Evolutionary conservation across 208 protist species (phyloP).

Genomic region (Leptomonas pyrrhocoris): DNA sequence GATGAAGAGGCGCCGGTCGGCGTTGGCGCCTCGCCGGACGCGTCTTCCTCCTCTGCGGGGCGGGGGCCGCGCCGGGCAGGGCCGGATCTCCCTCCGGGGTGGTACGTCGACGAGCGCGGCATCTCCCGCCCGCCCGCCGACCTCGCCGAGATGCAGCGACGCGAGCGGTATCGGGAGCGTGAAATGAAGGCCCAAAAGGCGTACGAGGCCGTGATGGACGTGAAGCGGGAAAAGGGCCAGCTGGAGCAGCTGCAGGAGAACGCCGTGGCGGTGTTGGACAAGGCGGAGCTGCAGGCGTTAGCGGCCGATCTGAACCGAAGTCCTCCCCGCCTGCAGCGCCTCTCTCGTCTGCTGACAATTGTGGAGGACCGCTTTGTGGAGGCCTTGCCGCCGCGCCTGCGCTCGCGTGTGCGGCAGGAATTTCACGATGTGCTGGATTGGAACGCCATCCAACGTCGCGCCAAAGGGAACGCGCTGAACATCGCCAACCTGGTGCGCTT

Average conservation of each 20-base stretch:
- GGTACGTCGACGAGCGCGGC: slow-evolving; percentile 70
- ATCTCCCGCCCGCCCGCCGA: slow-evolving; percentile 58
- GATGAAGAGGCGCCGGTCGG: slow-evolving; percentile 40
- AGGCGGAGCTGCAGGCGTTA: slow-evolving; percentile 55
- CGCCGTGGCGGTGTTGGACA: slow-evolving; percentile 38
- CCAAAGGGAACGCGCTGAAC: slow-evolving; percentile 40
- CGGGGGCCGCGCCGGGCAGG: slow-evolving; percentile 27
- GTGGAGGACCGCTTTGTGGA: slow-evolving; percentile 68
- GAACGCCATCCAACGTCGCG: slow-evolving; percentile 53
- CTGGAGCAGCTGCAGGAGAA: slow-evolving; percentile 24
- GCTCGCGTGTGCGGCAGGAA: slow-evolving; percentile 62
- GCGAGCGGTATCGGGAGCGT: slow-evolving; percentile 53
- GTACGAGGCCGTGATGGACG: slow-evolving; percentile 66
- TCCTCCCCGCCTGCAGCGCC: slow-evolving; percentile 40
- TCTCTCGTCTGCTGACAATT: slow-evolving; percentile 55
- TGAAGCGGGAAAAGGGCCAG: slow-evolving; percentile 34
- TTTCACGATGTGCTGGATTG: slow-evolving; percentile 82
- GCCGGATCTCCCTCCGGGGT: slow-evolving; percentile 67
- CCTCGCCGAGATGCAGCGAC: slow-evolving; percentile 33
- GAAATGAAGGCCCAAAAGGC: slow-evolving; percentile 78
- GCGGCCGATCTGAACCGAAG: slow-evolving; percentile 59
- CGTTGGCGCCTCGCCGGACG: neutral
- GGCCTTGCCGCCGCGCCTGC: slow-evolving; percentile 68
- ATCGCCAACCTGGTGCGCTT: slow-evolving; percentile 68
- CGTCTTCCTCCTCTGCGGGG: neutral